Percentiles rank a stretch among this genome's conserved stretches.
phyloP scores from a whole-genome alignment of 495 filamentous ascomycete species.

The Astrothelium macrocarpum region DNA sequence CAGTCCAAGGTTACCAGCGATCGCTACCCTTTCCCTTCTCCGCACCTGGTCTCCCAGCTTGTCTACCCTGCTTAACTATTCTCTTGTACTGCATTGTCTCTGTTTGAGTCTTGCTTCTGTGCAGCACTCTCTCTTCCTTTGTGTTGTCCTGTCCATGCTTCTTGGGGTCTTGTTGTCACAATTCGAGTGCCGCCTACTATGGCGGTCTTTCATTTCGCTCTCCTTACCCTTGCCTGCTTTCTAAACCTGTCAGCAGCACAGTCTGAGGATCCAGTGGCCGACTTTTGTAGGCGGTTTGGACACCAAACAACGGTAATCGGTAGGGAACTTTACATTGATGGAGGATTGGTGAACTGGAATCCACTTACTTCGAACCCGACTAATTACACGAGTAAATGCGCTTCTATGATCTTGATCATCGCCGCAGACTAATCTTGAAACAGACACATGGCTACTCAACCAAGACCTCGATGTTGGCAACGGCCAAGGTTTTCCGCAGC shows the following conservation, averaged over 20 bases:
- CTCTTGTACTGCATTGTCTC: not conserved
- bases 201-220: not conserved
- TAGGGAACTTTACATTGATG: conserved; percentile 44
- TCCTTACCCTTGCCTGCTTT: not conserved
- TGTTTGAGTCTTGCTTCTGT: not conserved
- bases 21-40: not conserved
- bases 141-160: not conserved
- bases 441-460: conserved; percentile 39
- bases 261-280: conserved; percentile 32
- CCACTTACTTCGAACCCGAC: conserved; percentile 35
- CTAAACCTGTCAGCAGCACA: not conserved
- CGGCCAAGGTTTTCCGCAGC: conserved; percentile 36
- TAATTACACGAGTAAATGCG: conserved; percentile 39
- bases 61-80: not conserved
- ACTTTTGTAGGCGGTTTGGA: conserved; percentile 44
- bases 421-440: not conserved
- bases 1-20: not conserved
- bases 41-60: not conserved
- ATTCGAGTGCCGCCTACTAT: conserved; percentile 1
- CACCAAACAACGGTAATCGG: conserved; percentile 45
- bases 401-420: not conserved
- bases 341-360: conserved; percentile 42
- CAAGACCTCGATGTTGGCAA: conserved; percentile 38
- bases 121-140: not conserved
- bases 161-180: not conserved